Evolutionary conservation across 1,284 basidiomycete species (phyloP).

Genomic region (Malassezia globosa): DNA sequence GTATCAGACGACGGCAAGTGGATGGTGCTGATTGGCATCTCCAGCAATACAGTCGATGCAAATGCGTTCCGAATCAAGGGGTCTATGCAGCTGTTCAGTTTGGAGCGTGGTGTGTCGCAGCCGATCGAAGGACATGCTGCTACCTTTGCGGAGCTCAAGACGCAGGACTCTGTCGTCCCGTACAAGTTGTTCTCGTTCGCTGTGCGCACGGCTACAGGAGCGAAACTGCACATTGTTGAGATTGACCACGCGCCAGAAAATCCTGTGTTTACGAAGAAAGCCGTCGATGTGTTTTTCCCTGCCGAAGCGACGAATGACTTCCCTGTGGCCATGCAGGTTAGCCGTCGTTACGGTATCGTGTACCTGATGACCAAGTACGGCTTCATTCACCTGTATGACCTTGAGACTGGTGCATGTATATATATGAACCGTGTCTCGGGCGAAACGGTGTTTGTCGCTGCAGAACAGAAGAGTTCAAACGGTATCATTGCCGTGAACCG

Average conservation of each 20-base stretch:
- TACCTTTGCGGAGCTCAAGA: slow-evolving; percentile 79
- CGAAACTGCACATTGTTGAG: slow-evolving; percentile 98
- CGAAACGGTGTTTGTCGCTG: slow-evolving; percentile 97
- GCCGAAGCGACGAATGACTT: slow-evolving; percentile 96
- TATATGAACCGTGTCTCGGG: slow-evolving; percentile 99
- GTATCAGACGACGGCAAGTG: slow-evolving; percentile 86
- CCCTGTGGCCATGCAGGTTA: slow-evolving; percentile 99
- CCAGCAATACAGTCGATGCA: slow-evolving; percentile 71
- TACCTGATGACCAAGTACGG: slow-evolving; percentile 98
- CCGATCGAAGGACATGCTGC: slow-evolving; percentile 98
- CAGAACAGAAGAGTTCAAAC: slow-evolving; percentile 81
- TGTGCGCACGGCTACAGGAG: slow-evolving; percentile 84
- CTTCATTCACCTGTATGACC: slow-evolving; percentile 98
- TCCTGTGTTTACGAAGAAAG: slow-evolving; percentile 92
- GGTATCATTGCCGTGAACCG: slow-evolving; percentile 99
- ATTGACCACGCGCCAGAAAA: slow-evolving; percentile 94
- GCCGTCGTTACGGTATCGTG: slow-evolving; percentile 88
- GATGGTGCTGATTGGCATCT: slow-evolving; percentile 91
- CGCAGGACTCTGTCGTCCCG: slow-evolving; percentile 30
- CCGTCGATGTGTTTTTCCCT: slow-evolving; percentile 98
- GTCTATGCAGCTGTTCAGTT: slow-evolving; percentile 86
- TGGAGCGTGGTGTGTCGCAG: slow-evolving; percentile 84
- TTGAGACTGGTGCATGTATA: slow-evolving; percentile 94
- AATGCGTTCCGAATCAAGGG: slow-evolving; percentile 48
- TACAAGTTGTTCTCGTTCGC: slow-evolving; percentile 88